Conservation (phyloP, 2,329 filamentous ascomycete species). For the Pseudogymnoascus sp. region DNA sequence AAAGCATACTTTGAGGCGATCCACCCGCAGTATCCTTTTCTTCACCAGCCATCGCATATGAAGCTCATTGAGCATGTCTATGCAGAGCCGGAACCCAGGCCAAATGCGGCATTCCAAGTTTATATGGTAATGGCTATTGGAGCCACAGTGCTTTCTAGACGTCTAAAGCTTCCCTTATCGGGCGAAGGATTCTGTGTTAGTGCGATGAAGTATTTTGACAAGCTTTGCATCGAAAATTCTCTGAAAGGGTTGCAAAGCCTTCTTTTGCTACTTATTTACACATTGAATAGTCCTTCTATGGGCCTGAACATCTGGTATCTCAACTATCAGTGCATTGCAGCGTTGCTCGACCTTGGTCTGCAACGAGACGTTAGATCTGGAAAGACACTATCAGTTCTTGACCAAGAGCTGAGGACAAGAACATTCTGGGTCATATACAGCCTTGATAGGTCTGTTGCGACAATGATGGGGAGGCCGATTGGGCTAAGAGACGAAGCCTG, state of each 20-base stretch:
- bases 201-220: slow-evolving; percentile 41
- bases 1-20: slow-evolving; percentile 42
- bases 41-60: slow-evolving; percentile 39
- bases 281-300: slow-evolving; percentile 43
- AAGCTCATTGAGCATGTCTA: slow-evolving; percentile 32
- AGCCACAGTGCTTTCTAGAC: slow-evolving; percentile 38
- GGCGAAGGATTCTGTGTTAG: slow-evolving; percentile 43
- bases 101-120: slow-evolving; percentile 38
- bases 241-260: slow-evolving; percentile 44
- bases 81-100: slow-evolving; percentile 21
- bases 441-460: slow-evolving; percentile 45
- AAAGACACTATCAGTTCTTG: slow-evolving; percentile 37
- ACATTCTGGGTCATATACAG: slow-evolving; percentile 49
- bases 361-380: slow-evolving; percentile 42
- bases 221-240: slow-evolving; percentile 41
- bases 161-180: slow-evolving; percentile 37
- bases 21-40: slow-evolving; percentile 42
- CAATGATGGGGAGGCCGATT: slow-evolving; percentile 50
- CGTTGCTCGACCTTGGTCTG: slow-evolving; percentile 43
- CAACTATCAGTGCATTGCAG: slow-evolving; percentile 48
- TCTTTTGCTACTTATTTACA: slow-evolving; percentile 40
- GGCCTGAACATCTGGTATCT: slow-evolving; percentile 47
- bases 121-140: slow-evolving; percentile 48
- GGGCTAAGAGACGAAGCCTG: slow-evolving; percentile 49
- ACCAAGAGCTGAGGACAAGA: slow-evolving; percentile 48